Base-by-base conservation (phyloP, 345 rosid genomes). In the Dipteronia sinensis region DNA sequence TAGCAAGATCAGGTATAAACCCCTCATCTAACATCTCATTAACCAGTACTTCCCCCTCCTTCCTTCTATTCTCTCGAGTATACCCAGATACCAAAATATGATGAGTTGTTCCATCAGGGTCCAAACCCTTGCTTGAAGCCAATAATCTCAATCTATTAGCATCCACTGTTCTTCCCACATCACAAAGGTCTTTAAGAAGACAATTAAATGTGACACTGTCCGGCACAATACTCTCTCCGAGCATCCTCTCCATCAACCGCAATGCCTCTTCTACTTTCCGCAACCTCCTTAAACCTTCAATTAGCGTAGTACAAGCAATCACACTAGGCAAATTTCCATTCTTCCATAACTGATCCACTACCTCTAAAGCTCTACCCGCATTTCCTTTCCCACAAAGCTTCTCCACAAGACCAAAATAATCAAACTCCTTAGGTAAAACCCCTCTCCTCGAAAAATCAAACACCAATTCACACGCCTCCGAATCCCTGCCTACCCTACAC, bases 21-120 rank as follows among this genome's bases (percentile, higher is more conserved):
- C 88, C 97, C 75, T 84, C 88, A 81, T 93, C 98, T 78, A 95
- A 77, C 98, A 95, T 95, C 86, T 95, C 94, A 61, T 89, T 85
- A 71, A 90, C 94, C 73, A 95, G 16, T 58, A 40, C 79, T 76
- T 88, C 87, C 10, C 95, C 95, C 78, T 92, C 98, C 78, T 88
- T 83, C 77, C 82, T 83, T 76, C 77, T 89, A 10, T 85, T 87
- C 67, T 93, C 94, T 79, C 82, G 84, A 2, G 72, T 76, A 74
- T 79, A 93, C 17, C 98, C 98, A 55, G 82, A 80, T 31, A 90
- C 86, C 87, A 95, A 81, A 86, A 85, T 85, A 77, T 83, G 73
- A 78, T 87, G 93, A 0, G 84, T 89, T 77, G 82, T 79, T 64
- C 82, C 87, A 83, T 95, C 90, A 0, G 88, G 78, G 65, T 84